Conservation (phyloP, 352 stramenopile species). For the Pythium insidiosum region DNA sequence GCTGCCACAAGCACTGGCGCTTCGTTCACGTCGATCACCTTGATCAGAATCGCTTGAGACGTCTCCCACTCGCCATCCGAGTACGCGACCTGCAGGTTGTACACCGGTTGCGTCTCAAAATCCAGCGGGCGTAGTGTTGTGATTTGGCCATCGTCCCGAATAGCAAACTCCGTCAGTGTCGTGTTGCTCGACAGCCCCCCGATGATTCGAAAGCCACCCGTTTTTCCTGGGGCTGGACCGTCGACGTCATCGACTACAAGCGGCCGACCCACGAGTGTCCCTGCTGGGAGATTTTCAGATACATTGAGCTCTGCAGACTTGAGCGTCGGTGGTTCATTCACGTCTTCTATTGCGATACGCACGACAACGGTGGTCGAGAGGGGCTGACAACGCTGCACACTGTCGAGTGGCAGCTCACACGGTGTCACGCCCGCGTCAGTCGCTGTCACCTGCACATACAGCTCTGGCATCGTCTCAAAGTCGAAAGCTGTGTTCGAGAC, state of each 20-base stretch:
- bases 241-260: slow-evolving; percentile 34
- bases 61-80: slow-evolving; percentile 26
- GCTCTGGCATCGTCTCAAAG: slow-evolving; percentile 20
- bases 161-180: slow-evolving; percentile 18
- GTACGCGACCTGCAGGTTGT: slow-evolving; percentile 9
- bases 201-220: slow-evolving; percentile 22
- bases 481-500: slow-evolving; percentile 17
- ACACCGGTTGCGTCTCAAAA: slow-evolving; percentile 19
- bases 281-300: slow-evolving; percentile 31
- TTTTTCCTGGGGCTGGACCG: slow-evolving; percentile 19
- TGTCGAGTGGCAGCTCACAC: not conserved
- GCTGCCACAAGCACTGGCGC: slow-evolving; percentile 15
- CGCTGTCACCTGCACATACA: slow-evolving; percentile 25
- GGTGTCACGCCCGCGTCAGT: slow-evolving; percentile 24
- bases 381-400: slow-evolving; percentile 4
- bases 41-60: slow-evolving; percentile 14
- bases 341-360: slow-evolving; percentile 17
- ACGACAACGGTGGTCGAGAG: slow-evolving; percentile 5
- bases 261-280: slow-evolving; percentile 31
- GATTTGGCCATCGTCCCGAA: slow-evolving; percentile 35
- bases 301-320: slow-evolving; percentile 12
- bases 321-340: slow-evolving; percentile 41
- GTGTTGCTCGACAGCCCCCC: slow-evolving; percentile 5
- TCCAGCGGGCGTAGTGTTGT: slow-evolving; percentile 24
- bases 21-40: slow-evolving; percentile 50